Percentiles rank a stretch among this genome's conserved stretches.
phyloP scores from a whole-genome alignment of 805 yeast species.

The Nadsonia fulvescens region DNA sequence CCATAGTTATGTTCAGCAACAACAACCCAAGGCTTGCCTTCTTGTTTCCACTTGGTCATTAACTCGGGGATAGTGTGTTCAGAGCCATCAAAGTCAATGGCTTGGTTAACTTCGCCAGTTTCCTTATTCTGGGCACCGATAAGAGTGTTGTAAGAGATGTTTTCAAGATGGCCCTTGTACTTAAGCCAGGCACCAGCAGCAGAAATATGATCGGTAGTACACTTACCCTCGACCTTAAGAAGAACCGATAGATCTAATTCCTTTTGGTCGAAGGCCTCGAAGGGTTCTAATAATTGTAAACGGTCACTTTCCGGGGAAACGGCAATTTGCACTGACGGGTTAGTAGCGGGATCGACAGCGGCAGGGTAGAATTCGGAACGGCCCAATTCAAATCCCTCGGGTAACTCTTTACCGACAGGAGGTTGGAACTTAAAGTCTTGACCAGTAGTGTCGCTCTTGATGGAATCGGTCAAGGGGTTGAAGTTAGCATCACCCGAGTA shows the following conservation, averaged over 20 bases:
- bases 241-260: slow-evolving; percentile 64
- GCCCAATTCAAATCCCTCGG: slow-evolving; percentile 65
- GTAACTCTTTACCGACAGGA: slow-evolving; percentile 76
- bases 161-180: slow-evolving; percentile 94
- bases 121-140: slow-evolving; percentile 96
- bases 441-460: slow-evolving; percentile 50
- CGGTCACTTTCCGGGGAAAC: slow-evolving; percentile 87
- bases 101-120: slow-evolving; percentile 87
- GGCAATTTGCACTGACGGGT: slow-evolving; percentile 37
- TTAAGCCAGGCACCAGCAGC: slow-evolving; percentile 99
- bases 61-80: slow-evolving; percentile 78
- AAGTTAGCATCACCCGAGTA: slow-evolving; percentile 84
- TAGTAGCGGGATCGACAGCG: slow-evolving; percentile 43
- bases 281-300: slow-evolving; percentile 79
- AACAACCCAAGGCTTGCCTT: slow-evolving; percentile 75
- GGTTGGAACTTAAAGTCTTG: slow-evolving; percentile 59
- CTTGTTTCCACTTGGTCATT: slow-evolving; percentile 89
- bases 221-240: slow-evolving; percentile 89
- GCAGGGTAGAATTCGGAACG: slow-evolving; percentile 61
- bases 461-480: slow-evolving; percentile 81
- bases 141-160: slow-evolving; percentile 84
- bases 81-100: slow-evolving; percentile 70
- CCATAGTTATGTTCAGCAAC: slow-evolving; percentile 97
- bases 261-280: slow-evolving; percentile 68
- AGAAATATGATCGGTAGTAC: slow-evolving; percentile 96